phyloP scores from a whole-genome alignment of 345 rosid species.

The Eucalyptus albens region DNA sequence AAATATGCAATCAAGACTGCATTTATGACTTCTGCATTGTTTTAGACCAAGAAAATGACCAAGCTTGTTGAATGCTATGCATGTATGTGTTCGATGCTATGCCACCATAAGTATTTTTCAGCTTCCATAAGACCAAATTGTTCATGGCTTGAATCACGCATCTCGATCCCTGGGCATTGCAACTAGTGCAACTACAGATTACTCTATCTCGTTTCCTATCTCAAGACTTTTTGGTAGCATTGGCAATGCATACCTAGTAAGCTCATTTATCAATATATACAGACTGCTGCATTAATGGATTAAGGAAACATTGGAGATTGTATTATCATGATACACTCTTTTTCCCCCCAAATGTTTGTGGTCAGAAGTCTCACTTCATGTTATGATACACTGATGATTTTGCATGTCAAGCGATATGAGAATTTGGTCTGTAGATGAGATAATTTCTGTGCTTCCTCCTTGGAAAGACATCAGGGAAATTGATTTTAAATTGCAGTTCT shows the following conservation, averaged over 20 bases:
- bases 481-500: too few relatives aligned
- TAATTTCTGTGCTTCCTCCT: too few relatives aligned
- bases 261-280: background rate
- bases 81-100: background rate
- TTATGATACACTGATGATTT: too few relatives aligned
- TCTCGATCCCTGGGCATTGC: background rate
- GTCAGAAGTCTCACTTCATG: too few relatives aligned
- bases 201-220: background rate
- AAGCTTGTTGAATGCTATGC: background rate
- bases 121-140: background rate
- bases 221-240: background rate
- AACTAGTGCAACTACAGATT: background rate
- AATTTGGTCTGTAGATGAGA: too few relatives aligned
- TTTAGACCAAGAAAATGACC: background rate
- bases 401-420: too few relatives aligned
- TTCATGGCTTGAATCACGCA: background rate
- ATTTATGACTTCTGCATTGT: background rate
- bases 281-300: background rate
- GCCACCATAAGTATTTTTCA: background rate
- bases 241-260: background rate
- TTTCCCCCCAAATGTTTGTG: too few relatives aligned
- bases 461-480: too few relatives aligned
- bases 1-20: background rate
- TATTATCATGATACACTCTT: too few relatives aligned
- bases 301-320: background rate